Conservation (phyloP, 179 eudicot genomes). For the Silene noctiflora region DNA sequence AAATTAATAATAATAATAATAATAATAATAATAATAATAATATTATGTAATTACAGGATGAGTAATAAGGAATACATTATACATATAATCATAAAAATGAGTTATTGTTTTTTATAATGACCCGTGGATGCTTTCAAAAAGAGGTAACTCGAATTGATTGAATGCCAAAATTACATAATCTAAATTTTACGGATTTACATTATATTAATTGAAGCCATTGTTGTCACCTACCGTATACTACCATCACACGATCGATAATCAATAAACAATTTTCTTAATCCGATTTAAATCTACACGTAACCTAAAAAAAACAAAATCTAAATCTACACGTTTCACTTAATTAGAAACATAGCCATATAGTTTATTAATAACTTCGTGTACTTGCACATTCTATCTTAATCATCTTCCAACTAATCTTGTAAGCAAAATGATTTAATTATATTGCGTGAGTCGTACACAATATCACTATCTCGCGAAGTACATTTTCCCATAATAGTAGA, state of each 20-base stretch:
- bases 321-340: background rate
- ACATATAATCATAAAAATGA: too few species aligned
- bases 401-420: background rate
- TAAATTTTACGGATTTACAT: background rate
- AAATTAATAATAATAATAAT: too few species aligned
- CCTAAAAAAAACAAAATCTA: background rate
- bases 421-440: background rate
- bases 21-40: too few species aligned
- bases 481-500: too few species aligned
- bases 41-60: too few species aligned
- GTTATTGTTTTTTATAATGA: too few species aligned
- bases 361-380: background rate
- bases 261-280: background rate
- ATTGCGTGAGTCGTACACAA: background rate
- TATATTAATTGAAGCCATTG: background rate
- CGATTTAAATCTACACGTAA: background rate
- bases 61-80: too few species aligned
- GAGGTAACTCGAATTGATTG: too few species aligned
- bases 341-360: background rate
- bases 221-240: background rate
- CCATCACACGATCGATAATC: background rate
- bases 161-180: too few species aligned
- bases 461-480: background rate
- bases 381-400: background rate
- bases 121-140: too few species aligned